Base-by-base conservation (phyloP, 2,329 filamentous ascomycete species). In the Neoscytalidium dimidiatum region DNA sequence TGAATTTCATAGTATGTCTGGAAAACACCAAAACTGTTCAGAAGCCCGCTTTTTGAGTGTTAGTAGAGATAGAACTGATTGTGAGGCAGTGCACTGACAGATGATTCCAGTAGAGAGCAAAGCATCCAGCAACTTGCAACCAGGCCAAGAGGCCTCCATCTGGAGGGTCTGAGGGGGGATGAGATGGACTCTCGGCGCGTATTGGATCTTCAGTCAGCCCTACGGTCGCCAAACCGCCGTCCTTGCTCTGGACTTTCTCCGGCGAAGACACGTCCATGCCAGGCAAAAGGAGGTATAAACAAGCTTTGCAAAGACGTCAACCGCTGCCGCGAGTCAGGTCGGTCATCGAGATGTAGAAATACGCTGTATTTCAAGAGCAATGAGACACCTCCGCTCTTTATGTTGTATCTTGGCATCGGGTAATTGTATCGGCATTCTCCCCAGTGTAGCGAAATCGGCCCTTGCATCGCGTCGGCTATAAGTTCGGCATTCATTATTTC, bases 1-100 rank as follows among this genome's bases (percentile, higher is more conserved):
- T 73, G 73, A 14, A 71, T 74, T 64, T 82, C 76, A 68, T 84
- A 84, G 70, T 80, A 83, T 0, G 81, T 78, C 67, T 83, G 80
- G 67, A 81, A 84, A 9, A 76, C 78, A n/a, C 82, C 81, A 62
- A 82, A 83, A 0, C 79, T 80, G 64, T 82, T 83, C 17, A 82
- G 73, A 21, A 82, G 73, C 26, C 78, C 77, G 4, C 56, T 60
- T 5, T 3, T 1, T 1, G 4, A 3, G 4, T 11, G n/a, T 60
- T 7, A 60, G 56, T 9, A n/a, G 3, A 46, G 4, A n/a, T 9
- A 14, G 14, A 8, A 4, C 4, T 19, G 3, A 11, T 5, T 3
- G 14, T 6, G 14, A 1, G 21, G 11, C 1, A 41, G 8, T 8
- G 2, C 5, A 21, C 53, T 44, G 11, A 44, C 53, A 43, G 17